These are phyloP conservation scores for Hypoxylon sp. DNA, from an alignment of 2,329 filamentous ascomycete genomes.

Conservation along the genomic window DNA sequence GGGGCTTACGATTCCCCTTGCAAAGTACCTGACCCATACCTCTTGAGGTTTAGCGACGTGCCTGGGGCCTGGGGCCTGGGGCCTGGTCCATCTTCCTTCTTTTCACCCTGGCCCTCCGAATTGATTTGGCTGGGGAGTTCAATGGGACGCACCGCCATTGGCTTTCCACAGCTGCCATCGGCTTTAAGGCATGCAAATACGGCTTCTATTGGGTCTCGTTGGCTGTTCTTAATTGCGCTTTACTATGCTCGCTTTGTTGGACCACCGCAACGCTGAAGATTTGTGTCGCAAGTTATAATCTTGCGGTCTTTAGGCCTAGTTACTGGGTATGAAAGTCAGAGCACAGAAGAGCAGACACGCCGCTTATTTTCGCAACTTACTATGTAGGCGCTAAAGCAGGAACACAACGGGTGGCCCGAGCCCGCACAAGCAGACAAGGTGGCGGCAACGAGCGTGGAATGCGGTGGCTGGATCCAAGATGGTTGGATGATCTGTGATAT, in stretches of 20 bases:
- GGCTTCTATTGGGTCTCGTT: conserved; percentile 2
- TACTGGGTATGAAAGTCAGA: conserved; percentile 11
- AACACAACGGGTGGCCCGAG: conserved; percentile 29
- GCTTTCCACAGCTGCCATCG: conserved; percentile 12
- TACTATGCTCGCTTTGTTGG: background rate
- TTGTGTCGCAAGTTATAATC: conserved; percentile 2
- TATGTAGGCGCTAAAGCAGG: conserved; percentile 43
- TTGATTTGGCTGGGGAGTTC: conserved; percentile 31
- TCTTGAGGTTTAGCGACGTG: conserved; percentile 24
- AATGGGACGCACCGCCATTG: conserved; percentile 28
- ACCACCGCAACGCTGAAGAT: background rate
- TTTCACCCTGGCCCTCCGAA: conserved; percentile 29
- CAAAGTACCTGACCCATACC: conserved; percentile 32
- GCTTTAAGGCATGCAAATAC: conserved; percentile 12
- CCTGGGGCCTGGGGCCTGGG: conserved; percentile 16
- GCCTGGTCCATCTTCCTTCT: conserved; percentile 21
- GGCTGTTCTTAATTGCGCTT: background rate
- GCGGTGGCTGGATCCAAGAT: conserved; percentile 31
- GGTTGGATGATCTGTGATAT: conserved; percentile 35
- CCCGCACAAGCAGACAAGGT: conserved; percentile 20
- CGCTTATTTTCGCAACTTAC: conserved; percentile 27
- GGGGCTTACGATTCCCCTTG: conserved; percentile 29
- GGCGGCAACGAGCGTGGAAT: conserved; percentile 40
- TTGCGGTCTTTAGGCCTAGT: conserved; percentile 2
- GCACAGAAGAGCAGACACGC: conserved; percentile 18